Percentiles rank a stretch among this genome's conserved stretches.
Evolutionary conservation across 2,329 filamentous ascomycete genomes (phyloP).

Genomic region (Exophiala viscosa): DNA sequence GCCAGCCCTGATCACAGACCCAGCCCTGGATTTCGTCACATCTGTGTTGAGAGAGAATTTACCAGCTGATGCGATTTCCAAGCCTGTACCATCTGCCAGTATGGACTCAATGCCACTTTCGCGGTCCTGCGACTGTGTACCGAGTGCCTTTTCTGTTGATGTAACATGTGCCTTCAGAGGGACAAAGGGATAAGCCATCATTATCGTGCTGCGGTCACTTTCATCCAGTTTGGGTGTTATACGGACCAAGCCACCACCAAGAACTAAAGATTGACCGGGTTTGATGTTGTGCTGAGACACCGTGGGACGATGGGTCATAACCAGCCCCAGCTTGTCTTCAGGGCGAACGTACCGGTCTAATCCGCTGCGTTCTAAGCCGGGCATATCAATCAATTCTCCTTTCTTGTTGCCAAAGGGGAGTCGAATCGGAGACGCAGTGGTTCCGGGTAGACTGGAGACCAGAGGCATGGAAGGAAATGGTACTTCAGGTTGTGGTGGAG

Average conservation of each 20-base stretch:
- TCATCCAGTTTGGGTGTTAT: slow-evolving; percentile 63
- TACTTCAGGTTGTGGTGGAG: slow-evolving; percentile 68
- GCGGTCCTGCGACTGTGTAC: slow-evolving; percentile 63
- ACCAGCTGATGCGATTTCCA: slow-evolving; percentile 66
- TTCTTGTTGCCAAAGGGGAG: slow-evolving; percentile 77
- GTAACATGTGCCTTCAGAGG: slow-evolving; percentile 74
- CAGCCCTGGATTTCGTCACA: slow-evolving; percentile 74
- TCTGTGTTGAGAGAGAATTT: slow-evolving; percentile 73
- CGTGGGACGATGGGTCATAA: slow-evolving; percentile 73
- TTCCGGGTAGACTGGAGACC: slow-evolving; percentile 82
- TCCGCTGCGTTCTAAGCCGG: slow-evolving; percentile 72
- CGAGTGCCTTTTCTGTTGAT: slow-evolving; percentile 72
- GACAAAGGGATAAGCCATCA: slow-evolving; percentile 84
- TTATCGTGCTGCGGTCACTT: slow-evolving; percentile 37
- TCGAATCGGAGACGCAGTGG: slow-evolving; percentile 90
- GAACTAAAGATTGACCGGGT: slow-evolving; percentile 71
- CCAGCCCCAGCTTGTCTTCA: slow-evolving; percentile 61
- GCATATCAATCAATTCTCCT: slow-evolving; percentile 90
- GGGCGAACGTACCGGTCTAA: slow-evolving; percentile 68
- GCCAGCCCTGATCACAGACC: slow-evolving; percentile 67
- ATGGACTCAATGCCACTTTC: slow-evolving; percentile 60
- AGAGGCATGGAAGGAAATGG: slow-evolving; percentile 80
- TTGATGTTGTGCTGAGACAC: slow-evolving; percentile 72
- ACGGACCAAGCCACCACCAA: slow-evolving; percentile 81
- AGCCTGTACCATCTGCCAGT: slow-evolving; percentile 35